phyloP scores from a whole-genome alignment of 2,329 filamentous ascomycete species.

The Neonectria ditissima region DNA sequence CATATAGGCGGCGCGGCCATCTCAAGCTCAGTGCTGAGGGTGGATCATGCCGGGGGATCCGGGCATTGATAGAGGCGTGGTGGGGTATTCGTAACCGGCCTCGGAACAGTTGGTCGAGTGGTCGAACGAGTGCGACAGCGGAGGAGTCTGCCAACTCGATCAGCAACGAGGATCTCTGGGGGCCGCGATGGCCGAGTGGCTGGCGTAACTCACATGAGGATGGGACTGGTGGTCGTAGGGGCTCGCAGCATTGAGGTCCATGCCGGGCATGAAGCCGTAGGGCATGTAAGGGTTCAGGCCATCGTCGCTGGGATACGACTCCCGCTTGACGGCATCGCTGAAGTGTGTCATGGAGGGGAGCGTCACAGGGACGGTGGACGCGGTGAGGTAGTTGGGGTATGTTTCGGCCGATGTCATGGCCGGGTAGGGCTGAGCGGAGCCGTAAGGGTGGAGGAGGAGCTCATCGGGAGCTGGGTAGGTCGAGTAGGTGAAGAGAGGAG shows the following conservation, averaged over 20 bases:
- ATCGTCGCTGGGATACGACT: conserved; percentile 67
- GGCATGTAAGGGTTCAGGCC: conserved; percentile 74
- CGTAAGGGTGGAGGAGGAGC: conserved; percentile 70
- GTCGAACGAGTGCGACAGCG: conserved; percentile 79
- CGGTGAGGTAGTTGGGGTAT: conserved; percentile 67
- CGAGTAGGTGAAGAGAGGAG: conserved; percentile 75
- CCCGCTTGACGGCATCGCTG: conserved; percentile 75
- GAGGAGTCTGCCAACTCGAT: conserved; percentile 75
- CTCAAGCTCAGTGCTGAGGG: conserved; percentile 32
- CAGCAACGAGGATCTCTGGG: conserved; percentile 61
- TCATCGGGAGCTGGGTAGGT: conserved; percentile 76
- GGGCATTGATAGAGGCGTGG: conserved; percentile 80
- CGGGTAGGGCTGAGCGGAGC: conserved; percentile 64
- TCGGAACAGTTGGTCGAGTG: conserved; percentile 74
- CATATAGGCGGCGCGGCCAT: not conserved
- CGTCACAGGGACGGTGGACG: conserved; percentile 67
- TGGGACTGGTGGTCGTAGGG: conserved; percentile 76
- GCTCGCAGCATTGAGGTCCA: conserved; percentile 71
- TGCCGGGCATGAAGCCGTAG: conserved; percentile 73
- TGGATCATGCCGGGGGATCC: conserved; percentile 69
- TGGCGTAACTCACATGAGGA: conserved; percentile 77
- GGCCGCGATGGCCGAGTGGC: conserved; percentile 53
- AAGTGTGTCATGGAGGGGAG: conserved; percentile 75
- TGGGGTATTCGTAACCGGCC: conserved; percentile 72
- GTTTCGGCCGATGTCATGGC: conserved; percentile 63